Evolutionary conservation across 1,284 basidiomycete species (phyloP), one percentile per base, ranked within the genome.

Genomic region (Pseudozyma pruni): DNA sequence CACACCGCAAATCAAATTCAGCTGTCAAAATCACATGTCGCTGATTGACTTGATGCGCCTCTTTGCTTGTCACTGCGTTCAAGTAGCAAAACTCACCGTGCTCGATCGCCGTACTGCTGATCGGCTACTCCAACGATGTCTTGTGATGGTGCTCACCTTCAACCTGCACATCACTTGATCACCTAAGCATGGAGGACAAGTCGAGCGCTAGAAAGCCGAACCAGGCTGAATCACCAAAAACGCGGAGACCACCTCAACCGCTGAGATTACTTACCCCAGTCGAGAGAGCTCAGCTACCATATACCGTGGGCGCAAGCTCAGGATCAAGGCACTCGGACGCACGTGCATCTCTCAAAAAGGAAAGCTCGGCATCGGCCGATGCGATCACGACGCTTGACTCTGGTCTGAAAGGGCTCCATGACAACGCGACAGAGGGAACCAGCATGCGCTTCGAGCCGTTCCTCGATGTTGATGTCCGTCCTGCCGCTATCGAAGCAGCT

Each of bases 391-490:
- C 4, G 7, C n/a, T 20, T 23, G 22, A 19, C 43, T 44, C 43
- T 8, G 22, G 32, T 1, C 6, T 3, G 20, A 9, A 14, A 14
- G n/a, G n/a, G 22, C 31, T 14, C 16, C 14, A 22, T 8, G 14
- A 20, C 32, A 33, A 22, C 6, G 20, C 31, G 13, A 23, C 19
- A 20, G 17, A n/a, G n/a, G n/a, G n/a, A n/a, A n/a, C n/a, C n/a
- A n/a, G n/a, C n/a, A n/a, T n/a, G n/a, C 51, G 38, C 7, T 43
- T 32, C 27, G 25, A 20, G 19, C 38, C 59, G 1, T 49, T 37
- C 16, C 32, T 46, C 11, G 47, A 55, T 23, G 38, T 54, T 19
- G 42, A 34, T 23, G 33, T 35, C 25, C 46, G 46, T 39, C 40
- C 25, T 19, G 46, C 54, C 1, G 38, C 54, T 8, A n/a, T 14